phyloP scores from a whole-genome alignment of 164 flowering plant species.

The Cinnamomum micranthum region DNA sequence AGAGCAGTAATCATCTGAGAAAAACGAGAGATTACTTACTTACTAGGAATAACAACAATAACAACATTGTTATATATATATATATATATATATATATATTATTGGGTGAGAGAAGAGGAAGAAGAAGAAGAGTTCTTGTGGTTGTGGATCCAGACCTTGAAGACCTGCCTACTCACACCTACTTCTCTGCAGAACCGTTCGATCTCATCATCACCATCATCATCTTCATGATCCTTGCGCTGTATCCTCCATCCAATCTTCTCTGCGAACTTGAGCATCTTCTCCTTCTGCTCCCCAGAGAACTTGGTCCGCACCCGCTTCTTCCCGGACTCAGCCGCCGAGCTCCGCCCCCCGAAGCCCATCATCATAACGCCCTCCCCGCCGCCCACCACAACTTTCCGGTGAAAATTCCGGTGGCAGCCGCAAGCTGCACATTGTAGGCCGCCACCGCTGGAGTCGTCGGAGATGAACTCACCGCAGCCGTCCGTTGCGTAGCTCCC shows the following conservation, averaged over 20 bases:
- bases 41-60: too few relatives aligned
- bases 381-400: conserved; percentile 1
- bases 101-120: conserved; percentile 10
- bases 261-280: conserved; percentile 9
- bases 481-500: conserved; percentile 22
- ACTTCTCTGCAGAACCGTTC: conserved; percentile 20
- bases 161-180: conserved; percentile 27
- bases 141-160: conserved; percentile 35
- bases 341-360: neutral
- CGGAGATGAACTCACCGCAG: conserved; percentile 14
- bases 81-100: neutral
- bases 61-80: neutral
- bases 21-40: too few relatives aligned
- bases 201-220: conserved; percentile 16
- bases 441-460: neutral
- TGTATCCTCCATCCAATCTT: conserved; percentile 14
- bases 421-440: conserved; percentile 8
- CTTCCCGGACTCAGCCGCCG: neutral
- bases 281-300: conserved; percentile 13
- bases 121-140: conserved; percentile 16
- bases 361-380: too few relatives aligned
- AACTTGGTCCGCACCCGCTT: conserved; percentile 10
- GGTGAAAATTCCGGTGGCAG: conserved; percentile 15
- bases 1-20: too few relatives aligned
- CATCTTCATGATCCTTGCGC: neutral